phyloP scores from a whole-genome alignment of 1,139 yeast species.

The Diutina ranongensis region DNA sequence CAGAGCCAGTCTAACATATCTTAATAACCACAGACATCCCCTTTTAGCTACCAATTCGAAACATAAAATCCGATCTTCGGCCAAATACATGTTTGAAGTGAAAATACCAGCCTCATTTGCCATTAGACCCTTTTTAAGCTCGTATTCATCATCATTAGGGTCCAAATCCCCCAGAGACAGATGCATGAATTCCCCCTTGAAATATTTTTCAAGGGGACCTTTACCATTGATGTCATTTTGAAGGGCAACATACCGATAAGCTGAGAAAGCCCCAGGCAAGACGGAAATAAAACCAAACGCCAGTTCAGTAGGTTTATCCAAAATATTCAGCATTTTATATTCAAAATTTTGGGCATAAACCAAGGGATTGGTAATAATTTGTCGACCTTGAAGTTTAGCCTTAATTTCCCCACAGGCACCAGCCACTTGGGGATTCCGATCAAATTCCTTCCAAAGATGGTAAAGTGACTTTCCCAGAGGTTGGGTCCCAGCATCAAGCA shows the following conservation, averaged over 20 bases:
- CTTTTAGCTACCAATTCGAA: slow-evolving; percentile 36
- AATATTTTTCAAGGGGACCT: slow-evolving; percentile 38
- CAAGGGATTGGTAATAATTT: slow-evolving; percentile 32
- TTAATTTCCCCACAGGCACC: slow-evolving; percentile 43
- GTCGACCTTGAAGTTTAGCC: slow-evolving; percentile 29
- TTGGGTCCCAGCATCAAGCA: slow-evolving; percentile 39
- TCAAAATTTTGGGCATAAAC: slow-evolving; percentile 39
- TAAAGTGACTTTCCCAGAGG: slow-evolving; percentile 35
- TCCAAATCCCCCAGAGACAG: slow-evolving; percentile 30
- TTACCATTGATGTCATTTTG: slow-evolving; percentile 26
- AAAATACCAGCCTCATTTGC: slow-evolving; percentile 37
- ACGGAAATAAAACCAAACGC: slow-evolving; percentile 36
- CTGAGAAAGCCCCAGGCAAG: slow-evolving; percentile 38
- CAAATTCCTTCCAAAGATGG: slow-evolving; percentile 39
- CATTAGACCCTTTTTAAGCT: slow-evolving; percentile 26
- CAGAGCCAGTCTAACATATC: slow-evolving; percentile 34
- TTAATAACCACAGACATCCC: slow-evolving; percentile 33
- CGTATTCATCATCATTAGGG: slow-evolving; percentile 35
- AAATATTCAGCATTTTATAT: slow-evolving; percentile 33
- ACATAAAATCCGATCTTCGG: slow-evolving; percentile 40
- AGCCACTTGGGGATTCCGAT: slow-evolving; percentile 33
- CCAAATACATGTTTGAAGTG: slow-evolving; percentile 39
- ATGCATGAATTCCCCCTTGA: slow-evolving; percentile 38
- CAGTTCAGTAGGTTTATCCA: slow-evolving; percentile 36
- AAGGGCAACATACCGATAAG: slow-evolving; percentile 30